Evolutionary conservation across 2,329 filamentous ascomycete genomes (phyloP), one percentile per base, ranked within the genome.

Genomic region (Hypomyces perniciosus): DNA sequence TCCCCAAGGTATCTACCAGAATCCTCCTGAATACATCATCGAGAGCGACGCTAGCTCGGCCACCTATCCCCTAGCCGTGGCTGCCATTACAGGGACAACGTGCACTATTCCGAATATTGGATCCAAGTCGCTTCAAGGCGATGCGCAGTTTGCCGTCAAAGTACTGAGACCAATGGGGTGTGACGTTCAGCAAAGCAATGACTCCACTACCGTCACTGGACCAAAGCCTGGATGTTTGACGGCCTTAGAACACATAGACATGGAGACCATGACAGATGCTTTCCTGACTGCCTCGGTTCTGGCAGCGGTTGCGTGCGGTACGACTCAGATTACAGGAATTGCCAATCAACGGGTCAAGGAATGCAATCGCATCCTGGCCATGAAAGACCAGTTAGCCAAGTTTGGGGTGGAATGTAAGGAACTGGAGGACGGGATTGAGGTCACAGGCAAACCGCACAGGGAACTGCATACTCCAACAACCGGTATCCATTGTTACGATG

Each of bases 181-280:
- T 70, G 79, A 75, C 3, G 93, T 99, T 5, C 78, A 89, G 59
- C 93, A 99, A 69, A 89, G 86, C 0, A 82, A 82, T 48, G 83
- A 79, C 13, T 95, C 91, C 1, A 99, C 93, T 1, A 97, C 91
- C 0, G 93, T 99, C 7, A 95, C 86, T 7, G 93, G 93, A 1
- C 93, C 93, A n/a, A 70, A 80, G 2, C 69, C 77, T 50, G 92
- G 93, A 8, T 71, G 78, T 12, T 73, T 99, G 37, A 84, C 84
- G 59, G 85, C 88, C 1, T 73, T 99, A 9, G 73, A 83, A 13
- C 86, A 92, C 53, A 84, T 99, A 29, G 91, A 99, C 63, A 99
- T 99, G 93, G 93, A 97, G 68, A 88, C 92, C 1, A 99, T 99
- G 93, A 99, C 93, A 0, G 93, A 99, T 69, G 93, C 93, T 44